phyloP scores from a whole-genome alignment of 371 early-diverging fungal genomes.

The Mortierella sp. region DNA sequence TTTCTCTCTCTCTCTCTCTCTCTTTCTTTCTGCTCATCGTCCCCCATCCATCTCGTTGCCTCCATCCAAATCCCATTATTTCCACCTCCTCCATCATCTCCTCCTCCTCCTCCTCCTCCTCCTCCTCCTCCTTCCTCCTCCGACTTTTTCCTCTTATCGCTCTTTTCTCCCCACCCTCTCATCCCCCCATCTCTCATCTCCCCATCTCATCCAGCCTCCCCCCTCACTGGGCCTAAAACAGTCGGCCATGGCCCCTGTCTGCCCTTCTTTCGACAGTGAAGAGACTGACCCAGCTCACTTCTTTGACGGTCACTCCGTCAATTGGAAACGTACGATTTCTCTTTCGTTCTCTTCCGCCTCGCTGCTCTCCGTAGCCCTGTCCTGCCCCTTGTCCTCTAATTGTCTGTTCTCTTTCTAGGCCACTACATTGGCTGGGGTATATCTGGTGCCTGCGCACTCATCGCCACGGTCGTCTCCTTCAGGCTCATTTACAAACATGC shows the following conservation, averaged over 20 bases:
- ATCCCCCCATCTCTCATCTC: neutral
- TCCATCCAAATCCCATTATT: conserved; percentile 3
- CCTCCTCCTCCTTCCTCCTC: neutral
- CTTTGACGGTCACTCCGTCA: conserved; percentile 39
- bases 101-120: neutral
- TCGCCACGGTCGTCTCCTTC: conserved; percentile 56
- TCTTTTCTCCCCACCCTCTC: neutral
- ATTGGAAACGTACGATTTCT: conserved; percentile 40
- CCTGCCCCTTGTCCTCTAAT: conserved; percentile 3
- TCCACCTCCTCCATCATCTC: neutral
- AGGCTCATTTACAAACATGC: conserved; percentile 60
- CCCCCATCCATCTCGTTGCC: no score
- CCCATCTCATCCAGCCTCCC: neutral
- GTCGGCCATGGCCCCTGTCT: conserved; percentile 9
- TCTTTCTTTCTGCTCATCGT: conserved; percentile 1
- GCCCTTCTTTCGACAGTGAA: conserved; percentile 30
- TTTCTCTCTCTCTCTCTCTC: neutral
- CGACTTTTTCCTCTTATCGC: neutral
- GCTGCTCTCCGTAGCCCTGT: neutral
- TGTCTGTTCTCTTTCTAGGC: conserved; percentile 10
- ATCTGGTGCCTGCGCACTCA: conserved; percentile 55
- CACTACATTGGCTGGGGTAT: conserved; percentile 65
- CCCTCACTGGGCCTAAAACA: conserved; percentile 5
- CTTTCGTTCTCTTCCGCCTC: neutral
- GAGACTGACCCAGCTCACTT: conserved; percentile 35